Base-by-base conservation (phyloP, 139 green algal species). In the Nannochloris sp. region DNA sequence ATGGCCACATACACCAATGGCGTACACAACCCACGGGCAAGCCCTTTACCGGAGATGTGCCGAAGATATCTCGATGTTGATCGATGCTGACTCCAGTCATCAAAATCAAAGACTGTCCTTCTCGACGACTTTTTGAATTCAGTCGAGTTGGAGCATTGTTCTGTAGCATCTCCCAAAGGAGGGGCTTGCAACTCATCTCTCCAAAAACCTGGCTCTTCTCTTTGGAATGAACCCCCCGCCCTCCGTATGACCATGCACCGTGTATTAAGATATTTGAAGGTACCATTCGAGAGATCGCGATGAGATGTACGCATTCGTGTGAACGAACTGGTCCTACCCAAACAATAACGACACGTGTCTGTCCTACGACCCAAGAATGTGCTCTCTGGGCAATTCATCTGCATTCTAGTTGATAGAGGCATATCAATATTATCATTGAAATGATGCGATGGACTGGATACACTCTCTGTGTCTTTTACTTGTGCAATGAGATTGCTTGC, bases 81-180 rank as follows among this genome's bases (percentile, higher is more conserved):
- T 43, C 73, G 62, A 62, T 79, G 73, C 23, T 40, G 49, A 12
- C 58, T 58, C 73, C 73, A 79, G 20, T 58, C 57, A 37, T 53
- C 14, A 46, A 69, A 77, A 10, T 67, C 59, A 53, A 72, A 71
- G 9, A 62, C 65, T 28, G 59, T 66, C n/a, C 59, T 29, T 12
- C 59, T 56, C 4, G 59, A 66, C n/a, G 30, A 40, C 30, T 66
- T 31, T 66, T 66, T 66, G 31, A 31, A 65, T n/a, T 53, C 59
- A 53, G 40, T 10, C 49, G 20, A 23, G 20, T 23, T 23, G 20
- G 20, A 23, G 20, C 20, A 23, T 23, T 23, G 20, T 23, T 23
- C 20, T 23, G 20, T 23, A 23, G 20, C 20, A 23, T 23, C 20
- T 23, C 20, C 20, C 20, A 23, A 23, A 23, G 20, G 20, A 23